phyloP scores from a whole-genome alignment of 768 basidiomycete species.

The Neoboletus brunneissimus region DNA sequence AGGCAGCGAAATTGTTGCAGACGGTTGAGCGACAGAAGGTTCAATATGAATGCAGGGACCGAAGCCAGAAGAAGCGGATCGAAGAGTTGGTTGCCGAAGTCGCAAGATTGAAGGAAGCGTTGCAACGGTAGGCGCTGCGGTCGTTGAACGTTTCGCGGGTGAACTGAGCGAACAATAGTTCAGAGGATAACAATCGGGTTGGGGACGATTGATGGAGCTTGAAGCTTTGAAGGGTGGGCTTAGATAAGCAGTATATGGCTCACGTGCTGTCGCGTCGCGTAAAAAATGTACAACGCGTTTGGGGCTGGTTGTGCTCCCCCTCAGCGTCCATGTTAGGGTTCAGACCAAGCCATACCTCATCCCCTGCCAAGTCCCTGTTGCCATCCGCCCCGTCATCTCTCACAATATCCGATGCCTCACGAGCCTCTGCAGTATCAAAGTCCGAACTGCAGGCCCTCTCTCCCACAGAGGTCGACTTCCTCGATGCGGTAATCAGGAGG shows the following conservation, averaged over 20 bases:
- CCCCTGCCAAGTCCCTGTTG: conserved; percentile 37
- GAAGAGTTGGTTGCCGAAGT: conserved; percentile 19
- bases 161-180: background rate
- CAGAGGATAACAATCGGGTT: conserved; percentile 3
- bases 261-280: conserved; percentile 31
- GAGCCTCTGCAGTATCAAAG: conserved; percentile 38
- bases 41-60: conserved; percentile 23
- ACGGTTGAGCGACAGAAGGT: conserved; percentile 22
- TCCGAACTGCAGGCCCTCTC: conserved; percentile 54
- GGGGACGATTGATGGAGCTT: conserved; percentile 4
- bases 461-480: conserved; percentile 58
- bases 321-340: conserved; percentile 40
- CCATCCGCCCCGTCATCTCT: conserved; percentile 14
- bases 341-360: conserved; percentile 47
- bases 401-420: conserved; percentile 36
- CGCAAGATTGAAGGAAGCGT: conserved; percentile 10
- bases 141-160: background rate
- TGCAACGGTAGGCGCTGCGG: conserved; percentile 14
- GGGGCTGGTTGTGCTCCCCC: background rate
- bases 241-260: conserved; percentile 22
- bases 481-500: conserved; percentile 71
- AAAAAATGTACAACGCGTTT: conserved; percentile 18
- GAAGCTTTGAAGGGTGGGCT: conserved; percentile 2
- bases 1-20: conserved; percentile 16
- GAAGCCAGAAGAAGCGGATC: conserved; percentile 22